These are phyloP conservation scores for Neurospora sp. DNA, from an alignment of 2,329 filamentous ascomycete genomes.

Conservation along the genomic window DNA sequence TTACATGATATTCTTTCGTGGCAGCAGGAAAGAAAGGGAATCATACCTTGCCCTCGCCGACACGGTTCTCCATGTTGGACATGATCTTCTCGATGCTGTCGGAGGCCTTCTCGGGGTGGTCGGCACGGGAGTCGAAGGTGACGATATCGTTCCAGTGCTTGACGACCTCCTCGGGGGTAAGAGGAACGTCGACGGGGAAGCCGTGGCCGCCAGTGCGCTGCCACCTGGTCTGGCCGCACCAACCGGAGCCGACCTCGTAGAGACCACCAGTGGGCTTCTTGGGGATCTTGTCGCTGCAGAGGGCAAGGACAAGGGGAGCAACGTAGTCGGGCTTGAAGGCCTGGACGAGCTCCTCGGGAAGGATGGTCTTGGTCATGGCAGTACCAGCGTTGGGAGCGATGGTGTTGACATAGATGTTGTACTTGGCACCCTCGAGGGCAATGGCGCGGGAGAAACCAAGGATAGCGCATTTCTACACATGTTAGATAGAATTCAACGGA, in stretches of 20 bases:
- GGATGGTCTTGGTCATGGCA: constrained; percentile 83
- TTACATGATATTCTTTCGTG: neutral
- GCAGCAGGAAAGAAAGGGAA: constrained; percentile 16
- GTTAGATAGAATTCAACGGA: constrained; percentile 11
- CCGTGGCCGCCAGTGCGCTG: constrained; percentile 81
- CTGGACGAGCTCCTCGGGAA: constrained; percentile 96
- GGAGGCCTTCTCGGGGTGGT: constrained; percentile 71
- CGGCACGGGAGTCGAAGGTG: constrained; percentile 78
- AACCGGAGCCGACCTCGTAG: constrained; percentile 92
- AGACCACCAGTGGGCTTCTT: constrained; percentile 74
- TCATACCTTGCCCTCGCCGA: constrained; percentile 51
- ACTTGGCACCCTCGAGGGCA: constrained; percentile 85
- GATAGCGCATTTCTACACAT: constrained; percentile 70
- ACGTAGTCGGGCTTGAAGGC: constrained; percentile 99
- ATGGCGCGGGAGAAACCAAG: constrained; percentile 90
- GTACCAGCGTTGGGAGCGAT: constrained; percentile 97
- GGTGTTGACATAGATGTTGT: constrained; percentile 97
- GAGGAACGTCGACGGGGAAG: constrained; percentile 76
- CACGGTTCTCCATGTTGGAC: constrained; percentile 77
- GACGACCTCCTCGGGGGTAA: constrained; percentile 76
- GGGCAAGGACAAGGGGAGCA: constrained; percentile 79
- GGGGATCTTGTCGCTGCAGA: constrained; percentile 77
- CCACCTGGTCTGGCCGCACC: constrained; percentile 88
- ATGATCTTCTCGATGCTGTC: constrained; percentile 67
- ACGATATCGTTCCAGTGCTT: constrained; percentile 68